phyloP scores from a whole-genome alignment of 1,139 yeast species.

The Groenewaldozyma auringiensis region DNA sequence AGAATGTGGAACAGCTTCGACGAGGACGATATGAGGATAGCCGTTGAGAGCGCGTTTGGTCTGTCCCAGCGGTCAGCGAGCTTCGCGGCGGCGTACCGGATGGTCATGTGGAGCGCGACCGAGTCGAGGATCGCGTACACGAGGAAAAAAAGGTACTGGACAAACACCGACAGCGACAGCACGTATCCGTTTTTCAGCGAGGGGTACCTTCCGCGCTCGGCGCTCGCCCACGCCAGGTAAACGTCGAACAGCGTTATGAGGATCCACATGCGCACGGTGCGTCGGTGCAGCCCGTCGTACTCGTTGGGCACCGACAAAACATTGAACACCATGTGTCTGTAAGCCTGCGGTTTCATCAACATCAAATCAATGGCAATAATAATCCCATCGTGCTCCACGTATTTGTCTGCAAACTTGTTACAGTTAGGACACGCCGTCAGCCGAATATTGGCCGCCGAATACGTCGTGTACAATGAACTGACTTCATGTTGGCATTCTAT shows the following conservation, averaged over 20 bases:
- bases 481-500: conserved; percentile 74
- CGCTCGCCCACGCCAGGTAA: conserved; percentile 85
- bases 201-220: conserved; percentile 45
- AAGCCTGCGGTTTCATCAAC: conserved; percentile 80
- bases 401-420: conserved; percentile 72
- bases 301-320: conserved; percentile 35
- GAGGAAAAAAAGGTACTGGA: conserved; percentile 64
- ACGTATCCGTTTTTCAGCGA: conserved; percentile 25
- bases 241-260: conserved; percentile 79
- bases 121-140: conserved; percentile 56
- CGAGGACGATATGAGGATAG: conserved; percentile 66
- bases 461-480: conserved; percentile 57
- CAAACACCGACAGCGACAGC: conserved; percentile 39
- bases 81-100: conserved; percentile 38
- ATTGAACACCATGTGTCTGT: conserved; percentile 80
- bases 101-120: conserved; percentile 41
- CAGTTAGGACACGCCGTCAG: conserved; percentile 74
- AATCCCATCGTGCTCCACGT: conserved; percentile 84
- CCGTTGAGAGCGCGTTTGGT: conserved; percentile 44
- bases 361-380: conserved; percentile 75
- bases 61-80: conserved; percentile 41
- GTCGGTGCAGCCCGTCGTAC: conserved; percentile 20
- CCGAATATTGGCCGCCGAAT: conserved; percentile 71
- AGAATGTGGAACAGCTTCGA: conserved; percentile 84
- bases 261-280: conserved; percentile 44